Percentiles rank a stretch among this genome's conserved stretches.
Conservation (phyloP, 306 rosid genomes). For the Psophocarpus tetragonolobus region DNA sequence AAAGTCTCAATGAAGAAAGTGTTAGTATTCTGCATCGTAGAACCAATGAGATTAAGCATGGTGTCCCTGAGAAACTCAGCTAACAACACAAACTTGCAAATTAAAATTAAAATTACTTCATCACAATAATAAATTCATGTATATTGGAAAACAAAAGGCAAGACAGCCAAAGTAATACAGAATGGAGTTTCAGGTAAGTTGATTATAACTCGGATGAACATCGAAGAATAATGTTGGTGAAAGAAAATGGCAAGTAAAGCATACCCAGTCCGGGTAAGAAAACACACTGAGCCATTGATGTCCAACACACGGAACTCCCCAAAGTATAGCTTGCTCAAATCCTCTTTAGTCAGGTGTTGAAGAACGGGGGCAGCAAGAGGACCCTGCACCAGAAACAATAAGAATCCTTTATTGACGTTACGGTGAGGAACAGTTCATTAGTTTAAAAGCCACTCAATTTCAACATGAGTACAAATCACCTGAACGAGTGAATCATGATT, state of each 20-base stretch:
- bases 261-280: slow-evolving; percentile 95
- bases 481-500: neutral
- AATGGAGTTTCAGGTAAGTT: neutral
- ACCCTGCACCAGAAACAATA: slow-evolving; percentile 58
- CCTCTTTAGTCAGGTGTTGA: slow-evolving; percentile 83
- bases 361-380: slow-evolving; percentile 94
- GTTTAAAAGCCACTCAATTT: slow-evolving; percentile 1
- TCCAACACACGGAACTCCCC: slow-evolving; percentile 81
- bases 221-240: neutral
- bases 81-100: neutral
- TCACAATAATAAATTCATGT: neutral
- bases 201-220: neutral
- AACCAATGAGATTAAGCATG: neutral
- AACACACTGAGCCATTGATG: slow-evolving; percentile 76
- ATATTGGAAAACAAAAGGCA: neutral
- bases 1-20: slow-evolving; percentile 29
- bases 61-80: neutral
- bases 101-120: neutral
- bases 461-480: slow-evolving; percentile 6
- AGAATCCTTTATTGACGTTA: slow-evolving; percentile 19
- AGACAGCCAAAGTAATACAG: neutral
- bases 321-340: slow-evolving; percentile 85
- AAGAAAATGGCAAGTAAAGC: slow-evolving; percentile 29
- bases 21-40: slow-evolving; percentile 21
- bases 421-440: slow-evolving; percentile 3